These are phyloP conservation scores for Dendryphion nanum DNA, from an alignment of 2,329 filamentous ascomycete genomes.

Conservation along the genomic window DNA sequence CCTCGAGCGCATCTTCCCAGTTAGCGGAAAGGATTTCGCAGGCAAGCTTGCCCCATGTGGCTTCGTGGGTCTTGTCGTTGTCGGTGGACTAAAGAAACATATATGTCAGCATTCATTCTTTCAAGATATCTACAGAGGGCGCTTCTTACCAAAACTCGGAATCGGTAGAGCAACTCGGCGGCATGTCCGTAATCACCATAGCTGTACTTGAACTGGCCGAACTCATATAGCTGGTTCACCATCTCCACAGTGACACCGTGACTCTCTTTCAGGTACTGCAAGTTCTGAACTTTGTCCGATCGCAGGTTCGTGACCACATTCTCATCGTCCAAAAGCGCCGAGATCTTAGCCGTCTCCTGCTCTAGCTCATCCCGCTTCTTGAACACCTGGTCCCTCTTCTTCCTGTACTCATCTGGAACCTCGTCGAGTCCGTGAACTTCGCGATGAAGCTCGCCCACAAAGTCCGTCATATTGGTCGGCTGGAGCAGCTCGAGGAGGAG, in stretches of 20 bases:
- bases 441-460: constrained; percentile 87
- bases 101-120: too few relatives aligned
- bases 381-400: constrained; percentile 87
- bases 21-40: constrained; percentile 92
- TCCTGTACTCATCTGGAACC: constrained; percentile 78
- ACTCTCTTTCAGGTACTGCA: constrained; percentile 96
- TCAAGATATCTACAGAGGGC: too few relatives aligned
- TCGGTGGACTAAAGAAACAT: constrained; percentile 89
- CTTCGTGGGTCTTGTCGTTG: constrained; percentile 93
- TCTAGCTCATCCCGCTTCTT: constrained; percentile 78
- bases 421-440: constrained; percentile 80
- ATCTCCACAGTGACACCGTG: constrained; percentile 93
- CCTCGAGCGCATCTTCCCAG: constrained; percentile 81
- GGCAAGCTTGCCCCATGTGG: constrained; percentile 97
- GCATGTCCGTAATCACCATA: constrained; percentile 91
- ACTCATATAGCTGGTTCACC: constrained; percentile 94
- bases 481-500: constrained; percentile 93
- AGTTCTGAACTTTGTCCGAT: constrained; percentile 97
- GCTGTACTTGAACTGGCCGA: constrained; percentile 96
- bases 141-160: constrained; percentile 78
- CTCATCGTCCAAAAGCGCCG: constrained; percentile 80
- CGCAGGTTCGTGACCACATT: constrained; percentile 87
- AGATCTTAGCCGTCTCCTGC: constrained; percentile 85
- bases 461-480: constrained; percentile 99
- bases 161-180: constrained; percentile 92